A percentile compares a stretch with the other conserved stretches of the same genome.
These are phyloP conservation scores for Anthracocystis panici-leucophaei DNA, from an alignment of 1,284 basidiomycete species.

Conservation along the genomic window DNA sequence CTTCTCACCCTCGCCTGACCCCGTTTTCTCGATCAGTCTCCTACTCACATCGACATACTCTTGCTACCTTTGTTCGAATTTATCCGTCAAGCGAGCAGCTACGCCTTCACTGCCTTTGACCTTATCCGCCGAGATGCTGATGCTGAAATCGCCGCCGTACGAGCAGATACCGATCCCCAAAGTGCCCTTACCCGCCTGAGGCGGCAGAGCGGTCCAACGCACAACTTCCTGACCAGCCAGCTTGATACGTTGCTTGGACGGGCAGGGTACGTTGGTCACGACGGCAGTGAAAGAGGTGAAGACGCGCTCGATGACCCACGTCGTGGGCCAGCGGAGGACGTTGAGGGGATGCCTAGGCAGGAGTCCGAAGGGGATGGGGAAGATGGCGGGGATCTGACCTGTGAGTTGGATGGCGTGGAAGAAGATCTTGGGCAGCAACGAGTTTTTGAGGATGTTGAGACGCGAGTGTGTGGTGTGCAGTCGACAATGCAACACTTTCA, in stretches of 20 bases:
- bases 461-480: constrained; percentile 55
- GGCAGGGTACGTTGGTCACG: constrained; percentile 67
- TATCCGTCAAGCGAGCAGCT: constrained; percentile 49
- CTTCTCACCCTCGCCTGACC: constrained; percentile 12
- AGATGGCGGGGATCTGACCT: constrained; percentile 52
- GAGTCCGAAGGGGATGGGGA: constrained; percentile 38
- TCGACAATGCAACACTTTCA: constrained; percentile 47
- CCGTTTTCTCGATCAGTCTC: constrained; percentile 27
- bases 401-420: constrained; percentile 56
- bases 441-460: constrained; percentile 61
- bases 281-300: constrained; percentile 58
- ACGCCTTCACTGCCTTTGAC: constrained; percentile 55
- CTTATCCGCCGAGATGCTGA: constrained; percentile 63
- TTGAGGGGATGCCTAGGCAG: constrained; percentile 29
- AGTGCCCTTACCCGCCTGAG: constrained; percentile 63
- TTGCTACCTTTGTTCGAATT: constrained; percentile 51
- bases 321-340: constrained; percentile 22
- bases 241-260: constrained; percentile 48
- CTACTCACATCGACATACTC: constrained; percentile 40
- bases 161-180: constrained; percentile 66
- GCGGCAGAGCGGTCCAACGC: constrained; percentile 58
- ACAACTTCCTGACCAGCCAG: constrained; percentile 54
- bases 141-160: constrained; percentile 54
- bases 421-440: constrained; percentile 51
- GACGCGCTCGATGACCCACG: constrained; percentile 26